Base-by-base conservation (phyloP, 75 land plant species). In the Picea sitchensis region DNA sequence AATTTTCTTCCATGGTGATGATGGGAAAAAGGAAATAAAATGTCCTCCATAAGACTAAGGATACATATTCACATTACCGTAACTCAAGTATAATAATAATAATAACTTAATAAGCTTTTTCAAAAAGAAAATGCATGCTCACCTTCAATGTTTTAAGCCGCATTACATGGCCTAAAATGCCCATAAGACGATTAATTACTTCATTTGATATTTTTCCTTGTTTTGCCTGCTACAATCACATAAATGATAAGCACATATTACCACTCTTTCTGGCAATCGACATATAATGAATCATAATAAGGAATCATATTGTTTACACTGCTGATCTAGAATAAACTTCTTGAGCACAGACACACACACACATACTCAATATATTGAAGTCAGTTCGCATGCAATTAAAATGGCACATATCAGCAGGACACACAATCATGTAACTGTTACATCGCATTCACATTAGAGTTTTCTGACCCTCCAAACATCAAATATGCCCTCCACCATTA, bases 151-250 rank as follows among this genome's bases (percentile, higher is more conserved):
- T 85, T 61, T 75, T 85, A 7, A 81, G 84, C 59, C 86, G 89
- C 88, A 87, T 82, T 26, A 85, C 76, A 82, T 87, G 87, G 20
- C 89, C 89, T 44, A 87, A 61, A 32, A 87, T 82, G 21, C 81
- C 78, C 82, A 85, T 86, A 26, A 87, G 75, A 32, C 87, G 87
- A 36, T 81, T 79, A 18, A 87, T 59, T 20, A 87, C 84, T 31
- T 87, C 89, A 79, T 87, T 87, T 20, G 89, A 80, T 14, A 87
- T 82, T 76, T 83, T 87, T 30, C 89, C 87, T 76, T 87, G 89
- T 79, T 79, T 84, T 17, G 84, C 81, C 89, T 87, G 87, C 59
- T 63, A 72, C 59, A 56, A 2, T 71, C 73, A 71, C 20, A 71
- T n/a, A 26, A 26, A 26, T 26, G 26, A 26, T 26, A 71, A 20